Base-by-base conservation (phyloP, 306 rosid genomes). In the Inga leiocalycina region DNA sequence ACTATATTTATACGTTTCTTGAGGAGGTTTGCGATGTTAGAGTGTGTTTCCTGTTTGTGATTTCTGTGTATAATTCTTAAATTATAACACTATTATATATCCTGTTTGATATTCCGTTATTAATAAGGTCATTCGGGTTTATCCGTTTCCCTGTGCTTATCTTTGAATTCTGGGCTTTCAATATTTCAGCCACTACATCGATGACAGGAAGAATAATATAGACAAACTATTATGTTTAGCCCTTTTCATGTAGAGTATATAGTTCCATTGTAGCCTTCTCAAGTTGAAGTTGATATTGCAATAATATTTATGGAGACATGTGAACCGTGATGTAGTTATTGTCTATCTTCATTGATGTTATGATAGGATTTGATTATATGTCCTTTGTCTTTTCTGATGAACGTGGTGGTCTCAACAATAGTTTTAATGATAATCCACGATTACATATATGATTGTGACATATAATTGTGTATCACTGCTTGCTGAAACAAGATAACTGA, bases 321-420 rank as follows among this genome's bases (percentile, higher is more conserved):
- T 73, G 54, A 65, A 51, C 69, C 77, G 68, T 71, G 32, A 64
- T 80, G 49, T 20, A n/a, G 48, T 67, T 32, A 51, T 11, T 46
- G 64, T 79, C 44, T 57, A 32, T 76, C 52, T 79, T 61, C 49
- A 41, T 41, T 78, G 16, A 20, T 64, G 12, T 32, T 69, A 5
- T 83, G 74, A 45, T 74, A 16, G 27, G 8, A 76, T 82, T 81
- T 44, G 67, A 57, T 37, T 76, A 57, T 76, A 78, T 46, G 65
- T 61, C 20, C 30, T 64, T 74, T 64, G 59, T 20, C 39, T 49
- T 27, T 62, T 57, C 32, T 65, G 56, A 51, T 80, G 74, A 74
- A 75, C 34, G 51, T 71, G 49, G 49, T 46, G 70, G 68, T 59
- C 41, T 46, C 24, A 61, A 80, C 65, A 48, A 67, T 76, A 67